A percentile compares a stretch with the other conserved stretches of the same genome.
phyloP scores from a whole-genome alignment of 73 alveolate genomes.

The Paramecium sexaurelia region DNA sequence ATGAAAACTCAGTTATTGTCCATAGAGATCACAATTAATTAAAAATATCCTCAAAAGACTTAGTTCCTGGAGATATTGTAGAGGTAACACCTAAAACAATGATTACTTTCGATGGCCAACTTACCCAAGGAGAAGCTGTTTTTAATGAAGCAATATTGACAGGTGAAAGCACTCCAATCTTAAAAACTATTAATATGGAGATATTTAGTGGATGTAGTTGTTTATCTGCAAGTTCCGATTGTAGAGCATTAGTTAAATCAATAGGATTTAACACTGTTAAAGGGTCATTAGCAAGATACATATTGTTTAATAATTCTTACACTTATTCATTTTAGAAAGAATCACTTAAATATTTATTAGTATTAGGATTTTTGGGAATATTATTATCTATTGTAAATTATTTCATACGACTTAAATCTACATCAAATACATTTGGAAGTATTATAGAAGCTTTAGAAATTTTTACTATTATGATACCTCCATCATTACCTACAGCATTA shows the following conservation, averaged over 20 bases:
- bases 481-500: constrained; percentile 82
- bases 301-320: constrained; percentile 71
- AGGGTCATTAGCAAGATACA: constrained; percentile 78
- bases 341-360: constrained; percentile 70
- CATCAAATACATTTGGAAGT: background rate
- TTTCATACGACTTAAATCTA: background rate
- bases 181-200: constrained; percentile 67
- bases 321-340: constrained; percentile 74
- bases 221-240: background rate
- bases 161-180: constrained; percentile 92
- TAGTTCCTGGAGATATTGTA: constrained; percentile 91
- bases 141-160: constrained; percentile 94
- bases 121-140: constrained; percentile 84
- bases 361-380: constrained; percentile 56
- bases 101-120: constrained; percentile 91
- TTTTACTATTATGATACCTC: constrained; percentile 82
- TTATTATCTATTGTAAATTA: background rate
- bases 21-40: constrained; percentile 11
- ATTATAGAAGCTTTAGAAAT: constrained; percentile 68
- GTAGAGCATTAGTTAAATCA: constrained; percentile 67
- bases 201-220: constrained; percentile 7
- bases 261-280: constrained; percentile 79
- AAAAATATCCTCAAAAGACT: constrained; percentile 59
- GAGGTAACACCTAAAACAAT: constrained; percentile 70
- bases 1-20: background rate